Base-by-base conservation (phyloP, 176 grass and related monocot species). In the Pontederia paniculata region DNA sequence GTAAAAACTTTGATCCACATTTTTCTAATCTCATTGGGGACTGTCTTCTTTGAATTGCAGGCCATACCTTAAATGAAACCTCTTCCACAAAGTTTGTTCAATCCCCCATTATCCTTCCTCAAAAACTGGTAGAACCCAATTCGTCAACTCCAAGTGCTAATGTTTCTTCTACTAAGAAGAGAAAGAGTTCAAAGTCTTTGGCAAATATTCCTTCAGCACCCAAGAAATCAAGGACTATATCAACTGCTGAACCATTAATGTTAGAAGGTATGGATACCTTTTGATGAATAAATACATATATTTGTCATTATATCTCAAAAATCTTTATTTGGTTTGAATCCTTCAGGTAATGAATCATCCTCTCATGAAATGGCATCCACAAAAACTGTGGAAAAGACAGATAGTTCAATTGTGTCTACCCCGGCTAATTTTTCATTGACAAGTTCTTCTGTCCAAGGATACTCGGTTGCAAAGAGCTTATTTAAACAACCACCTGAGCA, bases 391-490 rank as follows among this genome's bases (percentile, higher is more conserved):
- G 51, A 88, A 18, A 66, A 72, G 12, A 7, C 74, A n/a, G 67
- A 31, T 18, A 58, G 51, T 12, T 53, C 62, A 57, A 42, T 58
- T 28, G 67, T 65, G 44, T 57, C 52, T 60, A 52, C 22, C n/a
- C 69, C 68, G 8, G 56, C 13, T 57, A 54, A 66, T 48, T 70
- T 71, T 57, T 52, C 66, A 22, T 48, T 45, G 52, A 15, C 53
- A 41, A 9, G 14, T 14, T 50, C 68, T 63, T 69, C 73, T 17
- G n/a, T 57, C 16, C 76, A 83, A 15, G 22, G 17, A 17, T 88
- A 73, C 19, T 67, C 78, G 58, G 77, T 83, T 61, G 85, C 72
- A 62, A 95, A 89, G 25, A 86, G 70, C 63, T 67, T 85, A 50
- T 95, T 85, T 67, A 78, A 44, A 16, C 76, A 52, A 21, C 73